These are phyloP conservation scores for Podospora pseudocomata DNA, from an alignment of 495 filamentous ascomycete species.

Conservation along the genomic window DNA sequence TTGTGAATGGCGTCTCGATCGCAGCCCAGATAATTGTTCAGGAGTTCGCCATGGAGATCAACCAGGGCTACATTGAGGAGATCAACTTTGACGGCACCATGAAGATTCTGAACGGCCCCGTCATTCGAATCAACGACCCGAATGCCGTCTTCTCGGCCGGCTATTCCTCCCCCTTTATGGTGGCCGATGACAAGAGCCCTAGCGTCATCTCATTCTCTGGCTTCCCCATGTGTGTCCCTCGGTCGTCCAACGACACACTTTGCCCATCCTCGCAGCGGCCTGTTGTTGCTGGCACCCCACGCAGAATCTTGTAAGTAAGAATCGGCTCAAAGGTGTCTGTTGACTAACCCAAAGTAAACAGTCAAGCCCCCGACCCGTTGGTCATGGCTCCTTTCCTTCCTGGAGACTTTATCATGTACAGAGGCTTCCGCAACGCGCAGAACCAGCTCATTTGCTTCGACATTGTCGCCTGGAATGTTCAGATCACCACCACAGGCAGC, in stretches of 20 bases:
- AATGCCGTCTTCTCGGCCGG: slow-evolving; percentile 36
- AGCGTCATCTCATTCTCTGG: slow-evolving; percentile 38
- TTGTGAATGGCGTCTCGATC: slow-evolving; percentile 32
- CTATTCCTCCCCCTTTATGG: slow-evolving; percentile 35
- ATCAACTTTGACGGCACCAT: slow-evolving; percentile 33
- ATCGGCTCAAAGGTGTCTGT: background rate
- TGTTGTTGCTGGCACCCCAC: slow-evolving; percentile 5
- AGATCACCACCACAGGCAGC: slow-evolving; percentile 28
- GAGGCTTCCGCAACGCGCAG: slow-evolving; percentile 25
- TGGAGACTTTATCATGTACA: slow-evolving; percentile 39
- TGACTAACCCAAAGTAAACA: slow-evolving; percentile 7
- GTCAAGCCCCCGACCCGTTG: slow-evolving; percentile 32
- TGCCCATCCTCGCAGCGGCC: slow-evolving; percentile 39
- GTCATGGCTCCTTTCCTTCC: slow-evolving; percentile 37
- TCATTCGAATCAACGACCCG: slow-evolving; percentile 43
- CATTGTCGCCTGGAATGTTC: slow-evolving; percentile 35
- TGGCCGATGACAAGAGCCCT: slow-evolving; percentile 39
- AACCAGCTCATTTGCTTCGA: slow-evolving; percentile 29
- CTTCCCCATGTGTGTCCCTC: slow-evolving; percentile 45
- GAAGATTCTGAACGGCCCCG: slow-evolving; percentile 35
- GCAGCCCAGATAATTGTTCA: slow-evolving; percentile 37
- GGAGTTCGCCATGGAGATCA: slow-evolving; percentile 30
- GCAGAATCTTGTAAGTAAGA: slow-evolving; percentile 24
- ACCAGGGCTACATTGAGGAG: slow-evolving; percentile 35
- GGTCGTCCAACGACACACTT: slow-evolving; percentile 28